Evolutionary conservation across 139 green algal genomes (phyloP), one percentile per base, ranked within the genome.

Genomic region (Tetraselmis striata): DNA sequence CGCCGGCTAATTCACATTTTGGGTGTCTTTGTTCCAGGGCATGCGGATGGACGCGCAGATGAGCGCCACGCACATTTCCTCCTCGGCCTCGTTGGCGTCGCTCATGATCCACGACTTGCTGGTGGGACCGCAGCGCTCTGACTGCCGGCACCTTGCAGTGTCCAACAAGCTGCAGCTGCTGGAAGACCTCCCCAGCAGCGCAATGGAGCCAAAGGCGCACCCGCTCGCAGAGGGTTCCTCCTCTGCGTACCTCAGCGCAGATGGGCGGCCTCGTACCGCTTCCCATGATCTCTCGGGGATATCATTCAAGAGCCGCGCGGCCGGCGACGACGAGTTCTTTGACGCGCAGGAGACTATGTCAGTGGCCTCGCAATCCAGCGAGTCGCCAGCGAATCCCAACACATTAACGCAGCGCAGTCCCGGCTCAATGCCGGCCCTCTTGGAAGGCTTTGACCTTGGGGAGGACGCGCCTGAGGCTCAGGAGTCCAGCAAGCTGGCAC

Each of bases 21-120:
- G n/a, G n/a, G n/a, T n/a, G n/a, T n/a, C n/a, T n/a, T n/a, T 5
- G 45, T 67, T 67, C 18, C 45, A 67, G 45, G 45, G 45, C 45
- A 67, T 67, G 45, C 45, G 45, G 5, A 5, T 91, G 59, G 85
- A 87, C 59, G 67, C 83, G 75, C 74, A 85, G 30, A 77, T 90
- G 45, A 67, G 45, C 45, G 45, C 45, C 11, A 67, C 45, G 45
- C 45, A 67, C 45, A 67, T 67, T 67, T 25, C 45, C 45, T 67
- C 45, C 18, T 67, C 45, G 11, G 45, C 45, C 5, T 67, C 45
- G 5, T 67, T 67, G 45, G 45, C 45, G 18, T 67, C 45, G 45
- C 45, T 67, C 45, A 67, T 67, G 80, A 90, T 97, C 22, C 87
- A 95, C 11, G 94, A 98, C 77, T 45, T 92, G 76, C 85, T 98